These are phyloP conservation scores for Anacardium occidentale DNA, from an alignment of 345 rosid species.

Conservation along the genomic window DNA sequence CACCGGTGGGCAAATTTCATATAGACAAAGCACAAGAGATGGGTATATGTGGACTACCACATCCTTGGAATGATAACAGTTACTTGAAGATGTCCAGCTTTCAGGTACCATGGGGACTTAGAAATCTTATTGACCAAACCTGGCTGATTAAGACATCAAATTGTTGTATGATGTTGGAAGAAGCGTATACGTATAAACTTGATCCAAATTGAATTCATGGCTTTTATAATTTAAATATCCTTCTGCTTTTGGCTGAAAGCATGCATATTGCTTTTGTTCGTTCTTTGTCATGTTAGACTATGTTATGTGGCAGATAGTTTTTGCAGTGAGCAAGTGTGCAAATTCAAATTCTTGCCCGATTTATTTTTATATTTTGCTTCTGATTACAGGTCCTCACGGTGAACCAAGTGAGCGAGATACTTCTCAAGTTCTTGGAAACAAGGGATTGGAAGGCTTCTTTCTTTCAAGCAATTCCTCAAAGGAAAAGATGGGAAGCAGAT, in stretches of 20 bases:
- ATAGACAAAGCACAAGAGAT: no score
- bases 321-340: background rate
- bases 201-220: background rate
- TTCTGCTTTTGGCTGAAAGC: background rate
- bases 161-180: background rate
- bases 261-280: background rate
- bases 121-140: background rate
- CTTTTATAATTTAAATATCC: background rate
- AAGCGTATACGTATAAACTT: background rate
- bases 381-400: slow-evolving; percentile 79
- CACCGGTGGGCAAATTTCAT: no score
- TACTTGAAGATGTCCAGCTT: slow-evolving; percentile 93
- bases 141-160: background rate
- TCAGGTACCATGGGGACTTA: slow-evolving; percentile 52
- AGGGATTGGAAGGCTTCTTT: slow-evolving; percentile 83
- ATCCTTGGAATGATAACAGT: no score
- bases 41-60: no score
- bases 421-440: slow-evolving; percentile 77
- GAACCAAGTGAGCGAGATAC: slow-evolving; percentile 93
- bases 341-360: background rate
- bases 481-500: slow-evolving; percentile 62
- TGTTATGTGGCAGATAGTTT: background rate
- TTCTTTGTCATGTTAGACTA: background rate
- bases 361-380: background rate
- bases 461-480: slow-evolving; percentile 85